phyloP scores from a whole-genome alignment of 495 filamentous ascomycete species.

The Emericellopsis terricola region DNA sequence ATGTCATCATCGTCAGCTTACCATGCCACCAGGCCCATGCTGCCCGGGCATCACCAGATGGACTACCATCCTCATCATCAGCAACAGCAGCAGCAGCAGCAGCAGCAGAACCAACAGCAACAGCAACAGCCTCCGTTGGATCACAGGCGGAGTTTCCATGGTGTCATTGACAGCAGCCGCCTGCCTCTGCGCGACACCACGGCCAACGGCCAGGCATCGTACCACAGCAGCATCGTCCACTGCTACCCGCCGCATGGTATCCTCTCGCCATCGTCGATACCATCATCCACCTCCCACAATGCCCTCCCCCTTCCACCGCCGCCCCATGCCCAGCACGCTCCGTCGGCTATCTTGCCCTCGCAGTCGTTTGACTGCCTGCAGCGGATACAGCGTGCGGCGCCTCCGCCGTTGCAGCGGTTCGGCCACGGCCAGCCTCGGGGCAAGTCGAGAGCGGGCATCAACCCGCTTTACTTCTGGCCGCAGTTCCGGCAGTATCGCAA shows the following conservation, averaged over 20 bases:
- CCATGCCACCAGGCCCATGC: too few relatives aligned
- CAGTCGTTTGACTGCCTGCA: constrained; percentile 12
- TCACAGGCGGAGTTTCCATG: constrained; percentile 9
- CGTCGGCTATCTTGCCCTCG: constrained; percentile 17
- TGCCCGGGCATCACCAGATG: too few relatives aligned
- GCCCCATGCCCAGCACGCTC: too few relatives aligned
- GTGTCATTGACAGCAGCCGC: constrained; percentile 12
- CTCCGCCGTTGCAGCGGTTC: background rate
- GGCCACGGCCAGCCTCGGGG: background rate
- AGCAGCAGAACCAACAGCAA: too few relatives aligned
- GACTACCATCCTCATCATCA: too few relatives aligned
- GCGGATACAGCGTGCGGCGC: background rate
- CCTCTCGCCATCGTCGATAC: constrained; percentile 12
- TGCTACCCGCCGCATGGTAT: constrained; percentile 18
- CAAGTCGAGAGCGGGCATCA: constrained; percentile 11
- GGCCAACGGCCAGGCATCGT: constrained; percentile 28
- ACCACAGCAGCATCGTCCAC: constrained; percentile 14
- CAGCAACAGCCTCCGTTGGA: too few relatives aligned
- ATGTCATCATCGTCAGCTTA: too few relatives aligned
- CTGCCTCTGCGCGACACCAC: constrained; percentile 29
- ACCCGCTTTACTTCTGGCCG: constrained; percentile 31
- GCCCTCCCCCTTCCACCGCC: too few relatives aligned
- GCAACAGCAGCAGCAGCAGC: too few relatives aligned
- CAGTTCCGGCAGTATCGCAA: constrained; percentile 53
- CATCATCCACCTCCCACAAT: constrained; percentile 10